Evolutionary conservation across 2,329 filamentous ascomycete species (phyloP).

Genomic region (Aspergillus versicolor): DNA sequence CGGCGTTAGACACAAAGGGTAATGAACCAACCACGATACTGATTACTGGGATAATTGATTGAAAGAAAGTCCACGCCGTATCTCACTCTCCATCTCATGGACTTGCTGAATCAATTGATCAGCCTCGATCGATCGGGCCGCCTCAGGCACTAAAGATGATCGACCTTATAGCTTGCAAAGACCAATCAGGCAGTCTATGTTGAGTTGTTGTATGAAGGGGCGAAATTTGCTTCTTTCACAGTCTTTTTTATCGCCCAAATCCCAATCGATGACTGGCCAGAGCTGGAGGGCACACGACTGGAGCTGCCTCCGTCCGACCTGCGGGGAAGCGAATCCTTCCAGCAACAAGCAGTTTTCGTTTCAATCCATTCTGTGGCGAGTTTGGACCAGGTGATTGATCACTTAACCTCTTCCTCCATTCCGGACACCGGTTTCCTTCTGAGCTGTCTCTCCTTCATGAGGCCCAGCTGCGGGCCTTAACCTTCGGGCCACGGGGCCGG

Average conservation of each 20-base stretch:
- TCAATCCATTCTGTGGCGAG: neutral
- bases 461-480: neutral
- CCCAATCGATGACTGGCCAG: neutral
- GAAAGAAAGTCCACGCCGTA: no score
- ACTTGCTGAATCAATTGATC: neutral
- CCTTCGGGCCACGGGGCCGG: neutral
- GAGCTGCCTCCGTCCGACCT: neutral
- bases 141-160: neutral
- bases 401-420: neutral
- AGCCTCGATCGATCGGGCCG: neutral
- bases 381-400: neutral
- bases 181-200: constrained; percentile 4
- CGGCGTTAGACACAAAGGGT: constrained; percentile 13
- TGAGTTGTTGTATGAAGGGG: neutral
- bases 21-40: neutral
- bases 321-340: constrained; percentile 3
- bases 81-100: no score
- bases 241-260: neutral
- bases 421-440: neutral
- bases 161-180: constrained; percentile 5
- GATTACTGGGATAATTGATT: neutral
- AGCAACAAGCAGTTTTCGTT: neutral
- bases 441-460: neutral
- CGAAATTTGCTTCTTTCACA: neutral
- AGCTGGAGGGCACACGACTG: neutral